A percentile compares a stretch with the other conserved stretches of the same genome.
These are phyloP conservation scores for Alternaria arborescens DNA, from an alignment of 2,329 filamentous ascomycete genomes.

Conservation along the genomic window DNA sequence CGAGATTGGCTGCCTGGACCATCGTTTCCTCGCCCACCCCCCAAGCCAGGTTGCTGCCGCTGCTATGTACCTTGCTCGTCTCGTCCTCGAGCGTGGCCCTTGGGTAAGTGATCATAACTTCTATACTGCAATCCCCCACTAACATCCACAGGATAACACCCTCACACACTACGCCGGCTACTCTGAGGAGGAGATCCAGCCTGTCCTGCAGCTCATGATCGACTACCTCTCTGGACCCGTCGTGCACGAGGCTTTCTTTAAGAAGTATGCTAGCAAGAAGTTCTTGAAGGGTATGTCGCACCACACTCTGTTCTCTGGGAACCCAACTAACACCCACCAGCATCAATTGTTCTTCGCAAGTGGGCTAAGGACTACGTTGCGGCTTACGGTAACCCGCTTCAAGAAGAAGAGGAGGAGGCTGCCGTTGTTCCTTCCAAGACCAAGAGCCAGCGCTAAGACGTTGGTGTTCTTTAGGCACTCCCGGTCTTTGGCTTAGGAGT, in stretches of 20 bases:
- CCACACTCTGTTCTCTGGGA: constrained; percentile 26
- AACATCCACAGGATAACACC: constrained; percentile 72
- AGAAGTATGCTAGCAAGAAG: constrained; percentile 99
- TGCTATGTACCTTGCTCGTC: constrained; percentile 91
- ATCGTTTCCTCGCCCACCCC: constrained; percentile 88
- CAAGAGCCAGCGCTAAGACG: constrained; percentile 34
- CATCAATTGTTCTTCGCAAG: constrained; percentile 87
- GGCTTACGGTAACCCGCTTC: constrained; percentile 43
- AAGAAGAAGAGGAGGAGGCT: constrained; percentile 28
- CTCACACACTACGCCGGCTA: constrained; percentile 93
- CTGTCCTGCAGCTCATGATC: constrained; percentile 92
- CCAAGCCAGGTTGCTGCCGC: constrained; percentile 91
- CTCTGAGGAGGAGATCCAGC: constrained; percentile 89
- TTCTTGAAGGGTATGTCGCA: constrained; percentile 87
- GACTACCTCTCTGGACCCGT: constrained; percentile 94
- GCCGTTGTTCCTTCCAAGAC: constrained; percentile 28
- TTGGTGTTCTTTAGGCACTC: constrained; percentile 28
- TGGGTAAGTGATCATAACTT: constrained; percentile 71
- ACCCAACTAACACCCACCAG: constrained; percentile 57
- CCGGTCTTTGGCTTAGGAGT: constrained; percentile 22
- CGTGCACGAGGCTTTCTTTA: constrained; percentile 96
- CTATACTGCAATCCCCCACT: constrained; percentile 4
- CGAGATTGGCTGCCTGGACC: constrained; percentile 94
- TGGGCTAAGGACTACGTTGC: constrained; percentile 82
- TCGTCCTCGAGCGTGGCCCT: constrained; percentile 88